phyloP scores from a whole-genome alignment of 306 rosid genomes.

The Corylus avellana region DNA sequence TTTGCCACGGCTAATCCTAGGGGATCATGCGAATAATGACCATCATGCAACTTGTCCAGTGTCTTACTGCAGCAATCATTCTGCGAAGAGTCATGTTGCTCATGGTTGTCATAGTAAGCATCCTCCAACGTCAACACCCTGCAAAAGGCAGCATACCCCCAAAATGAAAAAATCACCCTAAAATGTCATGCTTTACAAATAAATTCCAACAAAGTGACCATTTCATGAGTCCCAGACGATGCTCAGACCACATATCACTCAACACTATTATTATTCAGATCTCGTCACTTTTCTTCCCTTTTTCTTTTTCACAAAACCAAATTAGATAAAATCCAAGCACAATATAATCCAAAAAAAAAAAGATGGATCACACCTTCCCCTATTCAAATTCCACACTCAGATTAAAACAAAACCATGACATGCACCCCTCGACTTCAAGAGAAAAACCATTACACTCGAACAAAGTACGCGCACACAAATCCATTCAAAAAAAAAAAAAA shows the following conservation, averaged over 20 bases:
- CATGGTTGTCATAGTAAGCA: conserved; percentile 73
- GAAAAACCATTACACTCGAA: not conserved
- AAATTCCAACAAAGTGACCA: not conserved
- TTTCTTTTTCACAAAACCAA: not conserved
- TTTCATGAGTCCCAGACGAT: not conserved
- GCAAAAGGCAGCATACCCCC: conserved; percentile 32
- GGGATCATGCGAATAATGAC: conserved; percentile 58
- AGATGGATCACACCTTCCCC: not conserved
- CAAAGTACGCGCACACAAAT: not conserved
- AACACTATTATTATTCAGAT: not conserved
- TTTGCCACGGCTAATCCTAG: conserved; percentile 86
- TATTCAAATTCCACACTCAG: not conserved
- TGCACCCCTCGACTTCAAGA: not conserved
- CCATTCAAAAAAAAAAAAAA: not conserved
- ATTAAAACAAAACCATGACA: not conserved
- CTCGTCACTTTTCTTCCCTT: not conserved
- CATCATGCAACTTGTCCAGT: conserved; percentile 48
- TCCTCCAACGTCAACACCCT: conserved; percentile 98
- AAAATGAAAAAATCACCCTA: conserved; percentile 1
- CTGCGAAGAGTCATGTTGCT: conserved; percentile 46
- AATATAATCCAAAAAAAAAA: not conserved
- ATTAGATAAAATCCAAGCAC: not conserved
- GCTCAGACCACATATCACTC: not conserved
- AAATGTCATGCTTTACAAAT: not conserved
- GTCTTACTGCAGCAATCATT: conserved; percentile 48